These are phyloP conservation scores for Botrytis deweyae DNA, from an alignment of 2,329 filamentous ascomycete genomes.

Conservation along the genomic window DNA sequence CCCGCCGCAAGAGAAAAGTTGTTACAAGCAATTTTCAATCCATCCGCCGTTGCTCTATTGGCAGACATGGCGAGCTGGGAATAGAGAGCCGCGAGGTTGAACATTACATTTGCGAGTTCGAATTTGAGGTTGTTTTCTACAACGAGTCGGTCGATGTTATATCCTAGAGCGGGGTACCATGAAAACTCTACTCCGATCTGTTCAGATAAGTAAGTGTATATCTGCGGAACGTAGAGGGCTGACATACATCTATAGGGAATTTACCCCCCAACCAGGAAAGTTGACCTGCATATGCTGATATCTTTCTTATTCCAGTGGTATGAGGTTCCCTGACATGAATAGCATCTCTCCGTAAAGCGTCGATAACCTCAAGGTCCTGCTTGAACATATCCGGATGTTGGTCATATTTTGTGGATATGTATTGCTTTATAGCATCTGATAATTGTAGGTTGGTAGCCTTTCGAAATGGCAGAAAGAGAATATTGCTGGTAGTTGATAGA, in stretches of 20 bases:
- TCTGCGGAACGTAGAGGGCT: not conserved
- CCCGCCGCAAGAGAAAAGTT: constrained; percentile 89
- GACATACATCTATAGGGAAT: constrained; percentile 84
- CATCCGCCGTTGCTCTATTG: constrained; percentile 75
- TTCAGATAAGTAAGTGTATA: constrained; percentile 25
- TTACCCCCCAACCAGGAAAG: constrained; percentile 91
- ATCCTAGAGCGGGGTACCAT: constrained; percentile 93
- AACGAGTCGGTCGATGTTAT: constrained; percentile 74
- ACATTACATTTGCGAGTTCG: constrained; percentile 89
- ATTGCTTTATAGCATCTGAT: constrained; percentile 81
- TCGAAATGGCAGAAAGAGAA: constrained; percentile 66
- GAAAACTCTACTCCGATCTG: constrained; percentile 92
- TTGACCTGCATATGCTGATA: constrained; percentile 91
- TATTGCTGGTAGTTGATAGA: constrained; percentile 34
- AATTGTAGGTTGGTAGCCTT: constrained; percentile 77
- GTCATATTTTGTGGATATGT: constrained; percentile 98
- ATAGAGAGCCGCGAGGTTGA: constrained; percentile 90
- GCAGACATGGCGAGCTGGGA: constrained; percentile 84
- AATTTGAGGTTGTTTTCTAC: constrained; percentile 68
- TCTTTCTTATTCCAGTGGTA: constrained; percentile 77
- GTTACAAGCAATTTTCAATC: constrained; percentile 82
- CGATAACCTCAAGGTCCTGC: constrained; percentile 82
- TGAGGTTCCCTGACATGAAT: constrained; percentile 87
- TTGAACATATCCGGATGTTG: constrained; percentile 97
- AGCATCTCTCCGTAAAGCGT: constrained; percentile 80